A percentile compares a stretch with the other conserved stretches of the same genome.
Conservation (phyloP, 495 filamentous ascomycete genomes). For the Penicillium paxilli region DNA sequence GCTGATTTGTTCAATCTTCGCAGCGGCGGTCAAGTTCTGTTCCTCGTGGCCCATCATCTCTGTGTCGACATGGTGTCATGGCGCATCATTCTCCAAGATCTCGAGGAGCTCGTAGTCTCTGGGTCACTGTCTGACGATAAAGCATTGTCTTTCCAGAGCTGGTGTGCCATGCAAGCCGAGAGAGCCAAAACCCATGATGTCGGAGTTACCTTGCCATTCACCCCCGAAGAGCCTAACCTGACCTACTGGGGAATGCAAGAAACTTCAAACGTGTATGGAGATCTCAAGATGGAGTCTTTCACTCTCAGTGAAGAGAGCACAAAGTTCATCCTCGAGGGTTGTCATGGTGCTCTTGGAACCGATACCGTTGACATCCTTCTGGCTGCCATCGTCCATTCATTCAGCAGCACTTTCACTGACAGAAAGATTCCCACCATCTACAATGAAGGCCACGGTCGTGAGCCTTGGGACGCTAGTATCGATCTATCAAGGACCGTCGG, state of each 20-base stretch:
- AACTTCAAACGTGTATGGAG: slow-evolving; percentile 46
- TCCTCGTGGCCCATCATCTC: slow-evolving; percentile 66
- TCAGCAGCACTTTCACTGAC: slow-evolving; percentile 49
- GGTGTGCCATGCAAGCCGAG: slow-evolving; percentile 52
- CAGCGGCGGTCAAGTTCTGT: slow-evolving; percentile 56
- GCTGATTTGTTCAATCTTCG: slow-evolving; percentile 53
- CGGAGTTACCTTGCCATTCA: slow-evolving; percentile 32
- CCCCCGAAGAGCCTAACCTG: slow-evolving; percentile 31
- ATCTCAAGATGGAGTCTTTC: slow-evolving; percentile 45
- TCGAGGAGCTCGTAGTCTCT: slow-evolving; percentile 59
- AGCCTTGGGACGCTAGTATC: slow-evolving; percentile 46
- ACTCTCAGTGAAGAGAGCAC: slow-evolving; percentile 47
- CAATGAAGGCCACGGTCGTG: slow-evolving; percentile 59
- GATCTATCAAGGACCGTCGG: slow-evolving; percentile 59
- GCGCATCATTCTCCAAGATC: slow-evolving; percentile 65
- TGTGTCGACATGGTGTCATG: slow-evolving; percentile 72
- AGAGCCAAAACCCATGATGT: slow-evolving; percentile 28
- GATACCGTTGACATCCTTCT: slow-evolving; percentile 56
- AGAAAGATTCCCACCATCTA: slow-evolving; percentile 54
- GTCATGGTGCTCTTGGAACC: slow-evolving; percentile 48
- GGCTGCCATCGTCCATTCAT: slow-evolving; percentile 51
- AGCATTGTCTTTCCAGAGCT: slow-evolving; percentile 63
- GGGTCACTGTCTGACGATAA: slow-evolving; percentile 38
- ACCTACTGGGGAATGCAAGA: slow-evolving; percentile 56
- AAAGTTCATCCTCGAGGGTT: slow-evolving; percentile 38